phyloP scores from a whole-genome alignment of 1,284 basidiomycete species.

The Tilletia indica region DNA sequence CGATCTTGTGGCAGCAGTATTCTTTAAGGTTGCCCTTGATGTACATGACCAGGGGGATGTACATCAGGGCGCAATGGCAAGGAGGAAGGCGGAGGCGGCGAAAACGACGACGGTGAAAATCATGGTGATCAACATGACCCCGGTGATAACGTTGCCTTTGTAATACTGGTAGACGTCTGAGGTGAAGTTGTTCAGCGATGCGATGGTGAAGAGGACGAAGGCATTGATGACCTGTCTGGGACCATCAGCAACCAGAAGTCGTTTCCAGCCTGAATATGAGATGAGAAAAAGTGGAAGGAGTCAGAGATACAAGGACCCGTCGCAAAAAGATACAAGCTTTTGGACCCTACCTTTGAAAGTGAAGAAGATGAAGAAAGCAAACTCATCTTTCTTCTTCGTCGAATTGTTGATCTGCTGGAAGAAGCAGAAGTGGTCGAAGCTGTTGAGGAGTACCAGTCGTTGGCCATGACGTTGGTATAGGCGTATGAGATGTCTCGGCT shows the following conservation, averaged over 20 bases:
- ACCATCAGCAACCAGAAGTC: constrained; percentile 86
- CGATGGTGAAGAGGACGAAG: constrained; percentile 87
- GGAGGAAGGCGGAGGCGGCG: constrained; percentile 73
- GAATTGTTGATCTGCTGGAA: constrained; percentile 94
- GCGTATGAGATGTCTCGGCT: constrained; percentile 82
- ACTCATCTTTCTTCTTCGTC: constrained; percentile 91
- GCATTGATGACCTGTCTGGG: constrained; percentile 96
- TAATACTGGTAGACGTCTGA: constrained; percentile 67
- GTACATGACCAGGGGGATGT: constrained; percentile 87
- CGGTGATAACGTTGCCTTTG: constrained; percentile 67
- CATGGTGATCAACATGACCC: constrained; percentile 79
- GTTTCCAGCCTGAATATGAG: constrained; percentile 97
- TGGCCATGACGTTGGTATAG: constrained; percentile 80
- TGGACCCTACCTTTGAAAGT: constrained; percentile 74
- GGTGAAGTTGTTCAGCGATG: constrained; percentile 70
- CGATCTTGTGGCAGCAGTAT: constrained; percentile 97
- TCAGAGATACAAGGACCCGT: no score
- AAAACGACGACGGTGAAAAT: constrained; percentile 88
- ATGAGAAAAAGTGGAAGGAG: constrained; percentile 71
- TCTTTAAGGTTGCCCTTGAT: constrained; percentile 94
- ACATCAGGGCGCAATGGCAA: constrained; percentile 83
- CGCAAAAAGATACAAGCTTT: neutral
- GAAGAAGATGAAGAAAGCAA: constrained; percentile 99
- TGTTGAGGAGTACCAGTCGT: constrained; percentile 69
- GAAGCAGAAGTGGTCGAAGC: constrained; percentile 96